Conservation (phyloP, 2,329 filamentous ascomycete species). For the Emergomyces pasteurianus region DNA sequence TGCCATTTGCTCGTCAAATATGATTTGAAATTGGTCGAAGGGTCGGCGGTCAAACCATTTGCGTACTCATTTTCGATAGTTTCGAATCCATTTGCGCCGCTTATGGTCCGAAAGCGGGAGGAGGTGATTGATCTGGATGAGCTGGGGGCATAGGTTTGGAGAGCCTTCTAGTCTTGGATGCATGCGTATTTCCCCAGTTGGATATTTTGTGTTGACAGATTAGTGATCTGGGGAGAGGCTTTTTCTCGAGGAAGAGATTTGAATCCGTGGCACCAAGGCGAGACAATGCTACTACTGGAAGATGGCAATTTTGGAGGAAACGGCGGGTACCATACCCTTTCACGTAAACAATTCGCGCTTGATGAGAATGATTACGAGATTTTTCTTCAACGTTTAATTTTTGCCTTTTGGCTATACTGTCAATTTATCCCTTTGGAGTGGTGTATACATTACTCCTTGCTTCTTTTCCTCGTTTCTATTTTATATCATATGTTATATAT, state of each 20-base stretch:
- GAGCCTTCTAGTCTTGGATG: too few species aligned
- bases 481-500: not conserved
- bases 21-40: conserved; percentile 35
- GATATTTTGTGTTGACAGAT: not conserved
- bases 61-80: conserved; percentile 38
- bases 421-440: not conserved
- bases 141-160: not conserved
- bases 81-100: conserved; percentile 12
- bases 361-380: not conserved
- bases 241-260: not conserved
- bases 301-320: not conserved
- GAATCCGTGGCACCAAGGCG: not conserved
- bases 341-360: not conserved
- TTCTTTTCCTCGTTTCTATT: not conserved
- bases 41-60: conserved; percentile 28
- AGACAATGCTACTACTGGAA: too few species aligned
- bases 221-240: not conserved
- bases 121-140: not conserved
- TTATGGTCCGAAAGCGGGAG: conserved; percentile 1
- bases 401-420: not conserved
- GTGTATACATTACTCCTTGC: not conserved
- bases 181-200: not conserved
- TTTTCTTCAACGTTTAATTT: not conserved
- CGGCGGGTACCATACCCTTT: not conserved
- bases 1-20: conserved; percentile 42